phyloP scores from a whole-genome alignment of 345 rosid genomes.

The Physaria fendleri region DNA sequence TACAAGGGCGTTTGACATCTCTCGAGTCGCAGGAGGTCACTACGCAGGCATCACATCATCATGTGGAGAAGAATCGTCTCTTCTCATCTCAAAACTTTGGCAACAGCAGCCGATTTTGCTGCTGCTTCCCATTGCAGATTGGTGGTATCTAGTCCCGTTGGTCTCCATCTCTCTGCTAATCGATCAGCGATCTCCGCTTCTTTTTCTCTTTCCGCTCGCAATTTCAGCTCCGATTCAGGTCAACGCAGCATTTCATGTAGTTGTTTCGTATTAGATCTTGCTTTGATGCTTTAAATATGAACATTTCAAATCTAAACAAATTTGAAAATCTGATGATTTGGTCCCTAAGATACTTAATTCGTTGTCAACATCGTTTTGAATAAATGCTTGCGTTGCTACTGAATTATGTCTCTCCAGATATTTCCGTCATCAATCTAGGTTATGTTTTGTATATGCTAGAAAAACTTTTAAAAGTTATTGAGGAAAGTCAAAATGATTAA shows the following conservation, averaged over 20 bases:
- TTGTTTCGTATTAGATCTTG: slow-evolving; percentile 3
- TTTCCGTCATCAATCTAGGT: neutral
- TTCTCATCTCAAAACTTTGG: slow-evolving; percentile 64
- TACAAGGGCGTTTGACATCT: too few relatives aligned
- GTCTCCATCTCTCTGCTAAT: slow-evolving; percentile 10
- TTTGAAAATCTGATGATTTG: neutral
- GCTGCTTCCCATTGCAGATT: slow-evolving; percentile 33
- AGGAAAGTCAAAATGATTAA: neutral
- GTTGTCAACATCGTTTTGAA: neutral
- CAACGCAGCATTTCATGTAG: neutral
- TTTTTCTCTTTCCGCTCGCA: slow-evolving; percentile 19
- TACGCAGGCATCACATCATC: neutral
- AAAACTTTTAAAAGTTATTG: too few relatives aligned
- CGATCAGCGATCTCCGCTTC: slow-evolving; percentile 31
- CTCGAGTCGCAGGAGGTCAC: neutral
- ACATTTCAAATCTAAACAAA: neutral
- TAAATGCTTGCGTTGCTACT: neutral
- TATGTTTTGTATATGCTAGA: neutral
- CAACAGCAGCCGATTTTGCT: slow-evolving; percentile 14
- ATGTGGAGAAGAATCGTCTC: slow-evolving; percentile 73
- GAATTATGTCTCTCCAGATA: too few relatives aligned
- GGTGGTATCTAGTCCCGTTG: slow-evolving; percentile 14
- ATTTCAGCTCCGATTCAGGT: slow-evolving; percentile 52
- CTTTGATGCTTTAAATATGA: neutral
- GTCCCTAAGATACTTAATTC: neutral